A percentile compares a stretch with the other conserved stretches of the same genome.
Evolutionary conservation across 2,329 filamentous ascomycete genomes (phyloP).

Genomic region (Shiraia sp.): DNA sequence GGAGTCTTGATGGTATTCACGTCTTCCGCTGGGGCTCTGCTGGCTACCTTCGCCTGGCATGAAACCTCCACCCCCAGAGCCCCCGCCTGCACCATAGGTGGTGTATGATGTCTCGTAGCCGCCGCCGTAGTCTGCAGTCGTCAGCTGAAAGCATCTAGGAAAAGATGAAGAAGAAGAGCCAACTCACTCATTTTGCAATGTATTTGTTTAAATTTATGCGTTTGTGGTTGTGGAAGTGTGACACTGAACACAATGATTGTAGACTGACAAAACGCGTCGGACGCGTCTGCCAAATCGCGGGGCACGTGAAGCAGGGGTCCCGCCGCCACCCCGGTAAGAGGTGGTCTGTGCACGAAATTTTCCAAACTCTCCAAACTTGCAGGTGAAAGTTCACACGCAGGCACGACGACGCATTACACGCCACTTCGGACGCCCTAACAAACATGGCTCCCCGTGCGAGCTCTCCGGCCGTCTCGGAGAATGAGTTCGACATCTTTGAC

Average conservation of each 20-base stretch:
- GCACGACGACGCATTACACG: constrained; percentile 13
- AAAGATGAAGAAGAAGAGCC: not conserved
- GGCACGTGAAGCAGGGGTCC: constrained; percentile 18
- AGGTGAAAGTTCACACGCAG: constrained; percentile 7
- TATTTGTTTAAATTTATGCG: too few species aligned
- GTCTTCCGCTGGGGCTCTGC: constrained; percentile 46
- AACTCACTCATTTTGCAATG: constrained; percentile 24
- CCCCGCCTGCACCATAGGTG: constrained; percentile 60
- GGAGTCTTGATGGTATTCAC: constrained; percentile 74
- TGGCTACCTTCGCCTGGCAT: constrained; percentile 57
- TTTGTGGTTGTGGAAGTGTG: too few species aligned
- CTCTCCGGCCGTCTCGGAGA: constrained; percentile 85
- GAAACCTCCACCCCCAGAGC: constrained; percentile 63
- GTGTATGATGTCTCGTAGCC: constrained; percentile 56
- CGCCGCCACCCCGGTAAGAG: constrained; percentile 22
- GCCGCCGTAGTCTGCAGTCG: constrained; percentile 35
- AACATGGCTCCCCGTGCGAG: constrained; percentile 73
- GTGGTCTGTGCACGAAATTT: constrained; percentile 29
- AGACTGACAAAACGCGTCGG: constrained; percentile 35
- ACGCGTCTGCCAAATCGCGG: constrained; percentile 28
- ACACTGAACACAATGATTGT: constrained; percentile 10
- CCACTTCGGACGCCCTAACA: constrained; percentile 7
- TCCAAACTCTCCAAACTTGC: constrained; percentile 10
- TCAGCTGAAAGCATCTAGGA: constrained; percentile 11
- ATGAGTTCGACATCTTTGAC: constrained; percentile 85